Percentiles rank a stretch among this genome's conserved stretches.
Evolutionary conservation across 345 rosid genomes (phyloP).

Genomic region (Ceriops zippeliana): DNA sequence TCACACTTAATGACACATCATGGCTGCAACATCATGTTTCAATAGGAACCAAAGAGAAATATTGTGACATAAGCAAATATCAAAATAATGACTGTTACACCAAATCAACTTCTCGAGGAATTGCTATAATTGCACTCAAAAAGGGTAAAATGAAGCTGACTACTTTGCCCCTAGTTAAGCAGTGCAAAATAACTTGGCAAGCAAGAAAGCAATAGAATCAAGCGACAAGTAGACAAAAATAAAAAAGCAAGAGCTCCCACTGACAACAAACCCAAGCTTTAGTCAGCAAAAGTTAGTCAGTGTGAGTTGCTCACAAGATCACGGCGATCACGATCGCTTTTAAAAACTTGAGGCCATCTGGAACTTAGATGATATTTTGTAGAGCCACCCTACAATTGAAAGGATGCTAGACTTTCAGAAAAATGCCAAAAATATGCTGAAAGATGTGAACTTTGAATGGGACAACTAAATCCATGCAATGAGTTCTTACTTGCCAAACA

Average conservation of each 20-base stretch:
- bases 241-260: background rate
- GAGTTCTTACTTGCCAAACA: slow-evolving; percentile 80
- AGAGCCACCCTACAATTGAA: slow-evolving; percentile 73
- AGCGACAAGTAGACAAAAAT: background rate
- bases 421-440: slow-evolving; percentile 6
- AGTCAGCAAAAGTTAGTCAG: background rate
- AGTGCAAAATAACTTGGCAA: slow-evolving; percentile 1
- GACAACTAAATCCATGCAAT: background rate
- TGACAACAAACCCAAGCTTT: background rate
- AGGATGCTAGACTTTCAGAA: background rate
- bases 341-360: slow-evolving; percentile 88
- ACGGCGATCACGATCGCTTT: slow-evolving; percentile 87
- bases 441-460: background rate
- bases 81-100: no score
- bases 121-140: no score
- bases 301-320: slow-evolving; percentile 67
- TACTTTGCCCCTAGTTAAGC: no score
- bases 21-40: no score
- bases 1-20: no score
- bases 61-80: no score
- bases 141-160: no score
- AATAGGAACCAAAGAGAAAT: no score
- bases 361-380: slow-evolving; percentile 86
- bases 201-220: background rate
- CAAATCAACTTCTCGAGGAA: no score